Conservation (phyloP, 2,329 filamentous ascomycete genomes). For the Colletotrichum liriopes region DNA sequence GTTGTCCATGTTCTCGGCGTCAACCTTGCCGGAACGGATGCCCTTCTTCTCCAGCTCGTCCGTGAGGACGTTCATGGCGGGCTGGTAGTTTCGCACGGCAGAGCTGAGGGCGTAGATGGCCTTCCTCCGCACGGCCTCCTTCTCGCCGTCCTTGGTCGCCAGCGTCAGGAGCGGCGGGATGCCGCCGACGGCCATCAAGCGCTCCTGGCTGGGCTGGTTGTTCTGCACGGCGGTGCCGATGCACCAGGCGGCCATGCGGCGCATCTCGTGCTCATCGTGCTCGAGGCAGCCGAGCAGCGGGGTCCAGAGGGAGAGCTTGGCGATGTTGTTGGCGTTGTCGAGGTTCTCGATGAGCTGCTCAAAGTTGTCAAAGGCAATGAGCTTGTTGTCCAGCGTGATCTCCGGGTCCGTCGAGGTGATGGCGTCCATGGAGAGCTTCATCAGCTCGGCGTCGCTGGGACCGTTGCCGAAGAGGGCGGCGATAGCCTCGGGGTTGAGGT, state of each 20-base stretch:
- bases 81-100: conserved; percentile 90
- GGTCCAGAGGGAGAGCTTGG: conserved; percentile 83
- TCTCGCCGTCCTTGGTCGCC: conserved; percentile 71
- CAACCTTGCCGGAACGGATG: conserved; percentile 73
- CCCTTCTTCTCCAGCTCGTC: conserved; percentile 72
- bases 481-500: conserved; percentile 79
- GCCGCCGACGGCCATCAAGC: conserved; percentile 73
- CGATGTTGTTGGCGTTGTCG: conserved; percentile 97
- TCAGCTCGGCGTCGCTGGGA: conserved; percentile 91
- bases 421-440: conserved; percentile 86
- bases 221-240: conserved; percentile 96
- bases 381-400: conserved; percentile 80
- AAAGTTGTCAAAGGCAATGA: conserved; percentile 93
- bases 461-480: conserved; percentile 86
- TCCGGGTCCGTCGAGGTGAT: conserved; percentile 75
- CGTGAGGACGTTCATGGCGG: conserved; percentile 79
- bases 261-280: conserved; percentile 79
- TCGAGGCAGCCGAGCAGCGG: conserved; percentile 81
- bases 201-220: conserved; percentile 88
- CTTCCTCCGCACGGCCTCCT: conserved; percentile 82
- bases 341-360: conserved; percentile 93
- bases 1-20: conserved; percentile 89
- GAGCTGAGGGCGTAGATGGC: conserved; percentile 91
- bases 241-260: conserved; percentile 94
- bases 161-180: conserved; percentile 80